phyloP scores from a whole-genome alignment of 2,329 filamentous ascomycete species.

The Fusarium illudens region DNA sequence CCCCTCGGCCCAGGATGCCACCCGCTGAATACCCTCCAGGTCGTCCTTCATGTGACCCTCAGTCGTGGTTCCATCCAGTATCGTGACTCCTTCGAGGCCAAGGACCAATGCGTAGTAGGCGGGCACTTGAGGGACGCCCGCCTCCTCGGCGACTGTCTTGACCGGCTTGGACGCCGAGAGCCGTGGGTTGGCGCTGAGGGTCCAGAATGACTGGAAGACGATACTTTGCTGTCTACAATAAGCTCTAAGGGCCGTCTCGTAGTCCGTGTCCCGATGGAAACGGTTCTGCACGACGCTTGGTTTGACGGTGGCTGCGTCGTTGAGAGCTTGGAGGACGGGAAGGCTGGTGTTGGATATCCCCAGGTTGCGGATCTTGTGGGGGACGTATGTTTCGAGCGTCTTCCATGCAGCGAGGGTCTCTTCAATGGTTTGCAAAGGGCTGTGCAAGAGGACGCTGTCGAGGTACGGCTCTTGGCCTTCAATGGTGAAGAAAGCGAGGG shows the following conservation, averaged over 20 bases:
- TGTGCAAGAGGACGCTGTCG: constrained; percentile 79
- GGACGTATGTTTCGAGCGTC: constrained; percentile 72
- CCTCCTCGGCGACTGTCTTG: constrained; percentile 54
- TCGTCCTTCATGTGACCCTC: constrained; percentile 60
- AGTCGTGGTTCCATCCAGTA: constrained; percentile 58
- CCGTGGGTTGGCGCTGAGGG: constrained; percentile 56
- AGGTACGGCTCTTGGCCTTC: constrained; percentile 58
- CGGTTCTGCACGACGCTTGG: constrained; percentile 77
- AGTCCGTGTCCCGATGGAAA: constrained; percentile 68
- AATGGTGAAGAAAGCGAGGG: constrained; percentile 68
- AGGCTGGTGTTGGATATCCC: constrained; percentile 81
- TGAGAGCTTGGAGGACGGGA: constrained; percentile 62
- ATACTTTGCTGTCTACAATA: constrained; percentile 55
- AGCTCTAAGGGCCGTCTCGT: constrained; percentile 67
- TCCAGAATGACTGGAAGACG: constrained; percentile 65
- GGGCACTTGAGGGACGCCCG: constrained; percentile 49
- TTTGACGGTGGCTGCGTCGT: constrained; percentile 51
- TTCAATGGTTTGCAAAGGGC: constrained; percentile 55
- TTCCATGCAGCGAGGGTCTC: constrained; percentile 72
- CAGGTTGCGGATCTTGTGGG: constrained; percentile 68
- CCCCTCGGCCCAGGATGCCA: constrained; percentile 54
- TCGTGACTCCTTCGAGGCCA: constrained; percentile 53
- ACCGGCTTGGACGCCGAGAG: constrained; percentile 58
- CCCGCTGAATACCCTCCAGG: constrained; percentile 52
- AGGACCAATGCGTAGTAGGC: constrained; percentile 60